These are phyloP conservation scores for Amanita muscaria DNA, from an alignment of 768 basidiomycete genomes.

Conservation along the genomic window DNA sequence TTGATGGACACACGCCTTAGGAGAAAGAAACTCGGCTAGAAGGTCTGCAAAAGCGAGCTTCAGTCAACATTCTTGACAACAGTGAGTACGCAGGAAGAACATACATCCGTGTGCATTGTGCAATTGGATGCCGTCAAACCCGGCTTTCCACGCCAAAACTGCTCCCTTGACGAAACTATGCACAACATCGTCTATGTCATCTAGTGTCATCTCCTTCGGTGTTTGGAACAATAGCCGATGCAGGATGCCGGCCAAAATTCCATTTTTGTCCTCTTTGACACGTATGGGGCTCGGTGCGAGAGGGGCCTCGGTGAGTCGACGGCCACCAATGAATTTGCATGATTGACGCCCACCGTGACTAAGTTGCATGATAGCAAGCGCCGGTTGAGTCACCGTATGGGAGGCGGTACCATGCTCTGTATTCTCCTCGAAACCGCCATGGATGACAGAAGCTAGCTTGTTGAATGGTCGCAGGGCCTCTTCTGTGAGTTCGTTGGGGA, in stretches of 20 bases:
- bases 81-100: constrained; percentile 19
- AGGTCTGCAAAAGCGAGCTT: not conserved
- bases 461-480: constrained; percentile 42
- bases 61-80: not conserved
- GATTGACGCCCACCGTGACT: constrained; percentile 83
- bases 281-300: constrained; percentile 63
- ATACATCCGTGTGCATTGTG: constrained; percentile 83
- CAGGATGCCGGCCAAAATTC: constrained; percentile 27
- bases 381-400: no score
- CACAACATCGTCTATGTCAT: constrained; percentile 56
- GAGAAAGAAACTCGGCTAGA: not conserved
- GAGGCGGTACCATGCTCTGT: no score
- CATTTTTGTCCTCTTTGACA: constrained; percentile 26
- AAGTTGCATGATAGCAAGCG: constrained; percentile 73
- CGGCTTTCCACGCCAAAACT: constrained; percentile 48
- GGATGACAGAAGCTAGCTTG: constrained; percentile 42
- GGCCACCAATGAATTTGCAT: constrained; percentile 58
- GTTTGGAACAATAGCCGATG: constrained; percentile 51
- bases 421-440: constrained; percentile 22
- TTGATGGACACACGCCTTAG: constrained; percentile 3
- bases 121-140: constrained; percentile 82
- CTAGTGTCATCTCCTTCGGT: constrained; percentile 47
- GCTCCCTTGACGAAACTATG: constrained; percentile 63
- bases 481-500: constrained; percentile 38
- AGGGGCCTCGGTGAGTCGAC: constrained; percentile 50